These are phyloP conservation scores for Claviceps sp. DNA, from an alignment of 2,329 filamentous ascomycete species.

Conservation along the genomic window DNA sequence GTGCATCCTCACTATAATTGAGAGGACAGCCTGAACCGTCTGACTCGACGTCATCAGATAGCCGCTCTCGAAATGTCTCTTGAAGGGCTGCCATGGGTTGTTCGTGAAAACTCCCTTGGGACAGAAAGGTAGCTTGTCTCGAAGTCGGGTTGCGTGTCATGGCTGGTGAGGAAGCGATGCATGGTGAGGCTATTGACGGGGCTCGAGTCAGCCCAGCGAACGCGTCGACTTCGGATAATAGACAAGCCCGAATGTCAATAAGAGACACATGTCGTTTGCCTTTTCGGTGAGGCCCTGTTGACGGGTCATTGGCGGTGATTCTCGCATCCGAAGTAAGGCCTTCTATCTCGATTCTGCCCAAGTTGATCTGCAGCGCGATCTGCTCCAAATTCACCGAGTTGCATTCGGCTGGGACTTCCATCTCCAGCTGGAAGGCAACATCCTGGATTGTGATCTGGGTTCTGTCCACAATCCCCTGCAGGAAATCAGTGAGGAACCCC, in stretches of 20 bases:
- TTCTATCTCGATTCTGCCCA: slow-evolving; percentile 53
- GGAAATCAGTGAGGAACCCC: slow-evolving; percentile 54
- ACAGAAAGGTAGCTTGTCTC: slow-evolving; percentile 17
- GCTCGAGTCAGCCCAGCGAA: slow-evolving; percentile 47
- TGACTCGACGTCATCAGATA: slow-evolving; percentile 9
- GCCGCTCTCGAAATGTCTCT: slow-evolving; percentile 13
- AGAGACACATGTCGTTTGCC: slow-evolving; percentile 53
- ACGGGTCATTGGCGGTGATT: slow-evolving; percentile 8
- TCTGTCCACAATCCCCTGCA: slow-evolving; percentile 62
- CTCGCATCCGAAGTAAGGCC: slow-evolving; percentile 40
- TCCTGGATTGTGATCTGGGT: slow-evolving; percentile 52
- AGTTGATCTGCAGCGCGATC: slow-evolving; percentile 50
- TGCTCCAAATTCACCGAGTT: slow-evolving; percentile 33
- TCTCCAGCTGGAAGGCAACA: slow-evolving; percentile 52
- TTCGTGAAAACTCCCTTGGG: slow-evolving; percentile 15
- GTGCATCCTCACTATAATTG: slow-evolving; percentile 40
- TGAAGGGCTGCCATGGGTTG: slow-evolving; percentile 13
- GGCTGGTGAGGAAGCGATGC: slow-evolving; percentile 37
- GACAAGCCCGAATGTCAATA: slow-evolving; percentile 47
- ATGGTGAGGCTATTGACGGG: slow-evolving; percentile 34
- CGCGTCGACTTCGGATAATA: slow-evolving; percentile 54
- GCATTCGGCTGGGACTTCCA: slow-evolving; percentile 39
- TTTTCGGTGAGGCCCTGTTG: slow-evolving; percentile 35
- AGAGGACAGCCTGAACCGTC: slow-evolving; percentile 16
- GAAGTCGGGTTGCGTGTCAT: slow-evolving; percentile 25